Percentiles rank a stretch among this genome's conserved stretches.
These are phyloP conservation scores for Talaromyces liani DNA, from an alignment of 495 filamentous ascomycete species.

Conservation along the genomic window DNA sequence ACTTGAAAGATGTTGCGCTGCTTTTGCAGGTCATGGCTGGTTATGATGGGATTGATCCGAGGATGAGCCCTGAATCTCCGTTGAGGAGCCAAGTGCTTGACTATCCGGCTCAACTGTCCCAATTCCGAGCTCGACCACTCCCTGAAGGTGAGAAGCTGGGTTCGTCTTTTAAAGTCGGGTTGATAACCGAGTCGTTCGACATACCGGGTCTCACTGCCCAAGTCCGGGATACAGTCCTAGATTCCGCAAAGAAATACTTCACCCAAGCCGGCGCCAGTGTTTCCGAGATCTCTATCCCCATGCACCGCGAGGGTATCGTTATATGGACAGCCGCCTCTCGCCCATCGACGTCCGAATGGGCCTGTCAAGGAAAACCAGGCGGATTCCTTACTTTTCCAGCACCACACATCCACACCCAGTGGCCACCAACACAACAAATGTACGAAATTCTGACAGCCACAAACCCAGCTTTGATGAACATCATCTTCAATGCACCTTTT, in stretches of 20 bases:
- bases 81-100: constrained; percentile 22
- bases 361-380: constrained; percentile 21
- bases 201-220: constrained; percentile 29
- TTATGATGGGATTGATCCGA: constrained; percentile 46
- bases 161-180: background rate
- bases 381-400: constrained; percentile 19
- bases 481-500: background rate
- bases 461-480: constrained; percentile 25
- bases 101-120: constrained; percentile 4
- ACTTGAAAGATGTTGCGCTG: constrained; percentile 41
- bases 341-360: constrained; percentile 24
- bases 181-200: constrained; percentile 40
- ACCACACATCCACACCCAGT: constrained; percentile 16
- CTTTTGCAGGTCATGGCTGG: constrained; percentile 46
- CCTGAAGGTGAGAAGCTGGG: background rate
- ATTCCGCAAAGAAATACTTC: constrained; percentile 32
- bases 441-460: constrained; percentile 22
- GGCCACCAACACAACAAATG: constrained; percentile 22
- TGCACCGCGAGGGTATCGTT: constrained; percentile 32
- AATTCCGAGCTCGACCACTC: background rate
- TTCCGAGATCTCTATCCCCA: constrained; percentile 41
- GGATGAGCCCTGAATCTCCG: constrained; percentile 29
- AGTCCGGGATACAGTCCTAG: constrained; percentile 30
- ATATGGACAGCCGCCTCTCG: constrained; percentile 42
- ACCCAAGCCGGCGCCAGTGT: constrained; percentile 40